A percentile compares a stretch with the other conserved stretches of the same genome.
Conservation (phyloP, 1,284 basidiomycete species). For the Ustilago tritici region DNA sequence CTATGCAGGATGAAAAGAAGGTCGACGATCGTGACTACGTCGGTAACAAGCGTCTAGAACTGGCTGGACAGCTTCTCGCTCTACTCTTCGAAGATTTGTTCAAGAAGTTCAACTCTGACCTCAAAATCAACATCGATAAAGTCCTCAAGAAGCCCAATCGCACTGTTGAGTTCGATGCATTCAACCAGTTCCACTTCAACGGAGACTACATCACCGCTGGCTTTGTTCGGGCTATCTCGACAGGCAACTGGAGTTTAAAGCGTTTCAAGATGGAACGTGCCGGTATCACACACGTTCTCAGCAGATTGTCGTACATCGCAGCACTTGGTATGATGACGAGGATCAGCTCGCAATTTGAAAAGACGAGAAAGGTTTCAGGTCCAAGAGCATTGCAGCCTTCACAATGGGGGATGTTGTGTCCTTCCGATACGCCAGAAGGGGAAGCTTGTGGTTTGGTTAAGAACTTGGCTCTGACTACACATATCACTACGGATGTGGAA, state of each 20-base stretch:
- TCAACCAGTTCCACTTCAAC: slow-evolving; percentile 88
- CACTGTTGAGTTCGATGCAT: slow-evolving; percentile 94
- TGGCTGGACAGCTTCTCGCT: slow-evolving; percentile 95
- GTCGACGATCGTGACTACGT: slow-evolving; percentile 99
- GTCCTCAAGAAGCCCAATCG: slow-evolving; percentile 96
- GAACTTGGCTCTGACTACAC: slow-evolving; percentile 98
- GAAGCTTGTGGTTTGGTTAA: slow-evolving; percentile 99
- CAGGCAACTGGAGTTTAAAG: slow-evolving; percentile 98
- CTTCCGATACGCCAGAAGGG: slow-evolving; percentile 98
- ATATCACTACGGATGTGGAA: slow-evolving; percentile 98
- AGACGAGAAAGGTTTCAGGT: slow-evolving; percentile 98
- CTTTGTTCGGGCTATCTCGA: slow-evolving; percentile 97
- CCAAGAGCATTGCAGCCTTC: slow-evolving; percentile 96
- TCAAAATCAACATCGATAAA: slow-evolving; percentile 97
- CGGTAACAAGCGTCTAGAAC: slow-evolving; percentile 96
- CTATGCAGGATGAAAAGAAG: slow-evolving; percentile 95
- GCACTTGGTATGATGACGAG: slow-evolving; percentile 99
- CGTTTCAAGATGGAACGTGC: slow-evolving; percentile 99
- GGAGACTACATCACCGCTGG: slow-evolving; percentile 92
- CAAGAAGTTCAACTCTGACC: slow-evolving; percentile 97
- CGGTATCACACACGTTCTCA: slow-evolving; percentile 98
- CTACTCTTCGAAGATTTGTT: slow-evolving; percentile 97
- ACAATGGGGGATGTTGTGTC: slow-evolving; percentile 99
- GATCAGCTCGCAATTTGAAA: slow-evolving; percentile 98
- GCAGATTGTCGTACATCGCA: slow-evolving; percentile 93